Conservation (phyloP, 2,329 filamentous ascomycete genomes). For the Penicillium palitans region DNA sequence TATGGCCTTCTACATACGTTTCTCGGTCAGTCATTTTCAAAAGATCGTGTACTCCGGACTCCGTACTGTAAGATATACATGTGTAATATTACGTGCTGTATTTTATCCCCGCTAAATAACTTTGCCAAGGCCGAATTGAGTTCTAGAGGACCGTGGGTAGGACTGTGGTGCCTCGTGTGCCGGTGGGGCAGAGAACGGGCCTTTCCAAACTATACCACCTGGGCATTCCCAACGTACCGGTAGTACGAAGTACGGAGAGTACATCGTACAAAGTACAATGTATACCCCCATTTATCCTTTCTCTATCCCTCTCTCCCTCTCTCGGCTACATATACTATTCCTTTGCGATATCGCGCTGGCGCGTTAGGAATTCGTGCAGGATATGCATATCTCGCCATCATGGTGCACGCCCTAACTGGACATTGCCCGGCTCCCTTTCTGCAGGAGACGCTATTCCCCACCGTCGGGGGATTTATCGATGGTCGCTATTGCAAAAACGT, state of each 20-base stretch:
- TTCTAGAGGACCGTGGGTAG: not conserved
- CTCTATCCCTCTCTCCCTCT: not conserved
- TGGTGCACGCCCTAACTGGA: conserved; percentile 39
- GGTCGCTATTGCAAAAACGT: conserved; percentile 61
- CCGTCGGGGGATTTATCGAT: conserved; percentile 61
- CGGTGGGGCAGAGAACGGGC: conserved; percentile 1
- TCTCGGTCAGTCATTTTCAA: not conserved
- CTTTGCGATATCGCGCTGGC: conserved; percentile 23
- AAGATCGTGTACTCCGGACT: not conserved
- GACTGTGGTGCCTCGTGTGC: not conserved
- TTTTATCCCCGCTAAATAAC: not conserved
- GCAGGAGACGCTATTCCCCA: conserved; percentile 61
- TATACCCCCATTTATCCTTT: not conserved
- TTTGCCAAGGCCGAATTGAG: conserved; percentile 5
- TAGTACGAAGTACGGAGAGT: not conserved
- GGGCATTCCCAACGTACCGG: not conserved
- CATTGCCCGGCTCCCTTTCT: conserved; percentile 70
- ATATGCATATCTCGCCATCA: conserved; percentile 24
- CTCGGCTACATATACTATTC: not conserved
- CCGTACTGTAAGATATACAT: not conserved
- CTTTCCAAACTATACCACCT: not conserved
- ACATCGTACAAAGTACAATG: not conserved
- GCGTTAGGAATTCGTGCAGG: conserved; percentile 20
- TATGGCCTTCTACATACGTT: not conserved
- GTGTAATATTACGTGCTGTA: not conserved